Evolutionary conservation across 495 filamentous ascomycete genomes (phyloP).

Genomic region (Cercophora newfieldiana): DNA sequence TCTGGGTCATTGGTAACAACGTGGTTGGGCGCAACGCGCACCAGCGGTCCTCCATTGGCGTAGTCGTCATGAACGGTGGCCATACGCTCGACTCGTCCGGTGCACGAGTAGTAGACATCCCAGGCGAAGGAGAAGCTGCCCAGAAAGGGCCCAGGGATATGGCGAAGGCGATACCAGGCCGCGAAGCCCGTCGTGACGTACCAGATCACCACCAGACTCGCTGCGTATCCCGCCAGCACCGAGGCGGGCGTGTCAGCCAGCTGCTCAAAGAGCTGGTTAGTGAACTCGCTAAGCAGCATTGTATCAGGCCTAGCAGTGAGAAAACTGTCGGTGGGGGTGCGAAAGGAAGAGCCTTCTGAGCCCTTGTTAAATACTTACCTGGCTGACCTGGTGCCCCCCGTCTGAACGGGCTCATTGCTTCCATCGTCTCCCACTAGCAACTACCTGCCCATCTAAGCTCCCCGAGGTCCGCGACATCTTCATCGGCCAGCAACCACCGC

Average conservation of each 20-base stretch:
- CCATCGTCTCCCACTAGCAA: not conserved
- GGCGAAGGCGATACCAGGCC: constrained; percentile 23
- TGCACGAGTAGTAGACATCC: constrained; percentile 4
- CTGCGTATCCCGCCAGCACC: not conserved
- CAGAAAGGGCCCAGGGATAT: constrained; percentile 14
- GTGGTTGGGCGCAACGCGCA: constrained; percentile 36
- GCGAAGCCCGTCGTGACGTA: constrained; percentile 9
- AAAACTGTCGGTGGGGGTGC: not conserved
- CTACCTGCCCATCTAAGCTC: too few relatives aligned
- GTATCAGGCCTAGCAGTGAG: not conserved
- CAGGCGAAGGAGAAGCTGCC: constrained; percentile 20
- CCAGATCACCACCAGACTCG: constrained; percentile 10
- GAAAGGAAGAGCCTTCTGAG: not conserved
- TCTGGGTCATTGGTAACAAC: constrained; percentile 43
- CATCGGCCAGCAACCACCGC: not conserved
- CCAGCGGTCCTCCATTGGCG: constrained; percentile 20
- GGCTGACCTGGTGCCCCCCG: too few relatives aligned
- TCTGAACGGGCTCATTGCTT: too few relatives aligned
- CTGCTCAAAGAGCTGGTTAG: not conserved
- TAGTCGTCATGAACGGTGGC: constrained; percentile 14
- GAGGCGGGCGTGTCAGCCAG: not conserved
- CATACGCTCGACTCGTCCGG: constrained; percentile 1
- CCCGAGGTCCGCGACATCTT: not conserved
- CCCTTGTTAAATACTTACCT: not conserved
- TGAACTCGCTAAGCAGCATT: not conserved